Percentiles rank a stretch among this genome's conserved stretches.
Conservation (phyloP, 345 rosid species). For the Atalantia buxifolia region DNA sequence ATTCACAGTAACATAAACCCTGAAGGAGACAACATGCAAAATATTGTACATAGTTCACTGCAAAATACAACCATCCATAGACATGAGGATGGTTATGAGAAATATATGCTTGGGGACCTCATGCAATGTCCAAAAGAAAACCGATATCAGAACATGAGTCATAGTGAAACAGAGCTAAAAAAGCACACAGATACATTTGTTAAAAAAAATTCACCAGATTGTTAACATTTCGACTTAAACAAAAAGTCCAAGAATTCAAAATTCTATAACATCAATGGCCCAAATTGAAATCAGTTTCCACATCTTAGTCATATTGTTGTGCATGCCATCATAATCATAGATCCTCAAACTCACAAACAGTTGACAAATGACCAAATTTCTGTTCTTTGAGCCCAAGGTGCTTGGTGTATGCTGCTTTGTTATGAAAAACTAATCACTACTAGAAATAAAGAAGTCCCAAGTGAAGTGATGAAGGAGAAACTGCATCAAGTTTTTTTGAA, state of each 20-base stretch:
- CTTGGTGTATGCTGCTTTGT: not conserved
- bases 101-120: not conserved
- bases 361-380: not conserved
- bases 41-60: not conserved
- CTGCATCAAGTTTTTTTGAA: not conserved
- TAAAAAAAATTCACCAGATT: not conserved
- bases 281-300: not conserved
- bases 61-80: not conserved
- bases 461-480: not conserved
- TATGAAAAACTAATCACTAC: not conserved
- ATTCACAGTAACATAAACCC: not conserved
- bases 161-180: not conserved
- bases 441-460: not conserved
- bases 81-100: not conserved
- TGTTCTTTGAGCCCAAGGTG: not conserved
- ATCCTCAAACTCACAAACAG: not conserved
- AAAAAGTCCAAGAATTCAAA: not conserved
- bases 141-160: not conserved
- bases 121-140: not conserved
- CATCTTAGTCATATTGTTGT: not conserved
- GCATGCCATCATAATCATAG: not conserved
- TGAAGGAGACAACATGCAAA: constrained; percentile 1
- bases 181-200: not conserved
- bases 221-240: not conserved
- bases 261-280: not conserved